Percentiles rank a stretch among this genome's conserved stretches.
phyloP scores from a whole-genome alignment of 495 filamentous ascomycete genomes.

The Polyplosphaeria fusca region DNA sequence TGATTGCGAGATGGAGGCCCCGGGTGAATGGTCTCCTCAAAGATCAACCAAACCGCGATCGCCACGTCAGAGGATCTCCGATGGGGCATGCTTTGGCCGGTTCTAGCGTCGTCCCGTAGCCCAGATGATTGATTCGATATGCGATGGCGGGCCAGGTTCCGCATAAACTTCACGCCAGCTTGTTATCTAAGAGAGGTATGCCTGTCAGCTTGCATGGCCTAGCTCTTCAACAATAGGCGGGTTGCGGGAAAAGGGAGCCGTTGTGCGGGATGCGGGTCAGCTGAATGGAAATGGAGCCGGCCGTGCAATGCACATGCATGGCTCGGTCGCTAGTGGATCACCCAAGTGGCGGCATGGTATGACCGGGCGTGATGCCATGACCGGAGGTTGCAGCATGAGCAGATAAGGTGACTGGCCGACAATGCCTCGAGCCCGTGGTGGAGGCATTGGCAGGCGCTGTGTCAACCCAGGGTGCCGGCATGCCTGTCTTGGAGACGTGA shows the following conservation, averaged over 20 bases:
- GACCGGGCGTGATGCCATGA: conserved; percentile 29
- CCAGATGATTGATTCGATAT: conserved; percentile 38
- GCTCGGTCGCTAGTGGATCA: conserved; percentile 22
- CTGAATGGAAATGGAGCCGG: conserved; percentile 27
- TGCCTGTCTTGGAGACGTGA: conserved; percentile 16
- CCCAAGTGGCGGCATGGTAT: conserved; percentile 25
- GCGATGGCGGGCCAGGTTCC: conserved; percentile 34
- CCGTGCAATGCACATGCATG: conserved; percentile 31
- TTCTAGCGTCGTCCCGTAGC: conserved; percentile 33
- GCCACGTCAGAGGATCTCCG: conserved; percentile 42
- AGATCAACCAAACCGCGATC: conserved; percentile 36
- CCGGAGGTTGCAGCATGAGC: conserved; percentile 31
- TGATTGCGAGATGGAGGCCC: conserved; percentile 28
- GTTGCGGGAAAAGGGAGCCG: conserved; percentile 32
- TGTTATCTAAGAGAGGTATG: conserved; percentile 32
- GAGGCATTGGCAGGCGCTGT: conserved; percentile 26
- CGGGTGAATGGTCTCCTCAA: conserved; percentile 28
- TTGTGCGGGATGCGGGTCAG: conserved; percentile 35
- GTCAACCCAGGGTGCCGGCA: conserved; percentile 26
- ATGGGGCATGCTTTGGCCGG: conserved; percentile 36
- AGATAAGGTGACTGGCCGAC: conserved; percentile 39
- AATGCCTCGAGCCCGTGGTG: conserved; percentile 26
- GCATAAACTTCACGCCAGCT: conserved; percentile 35
- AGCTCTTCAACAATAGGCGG: conserved; percentile 33
- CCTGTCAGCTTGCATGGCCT: conserved; percentile 36